Evolutionary conservation across 208 protist genomes (phyloP), one percentile per base, ranked within the genome.

Genomic region (Acanthamoeba polyphaga): DNA sequence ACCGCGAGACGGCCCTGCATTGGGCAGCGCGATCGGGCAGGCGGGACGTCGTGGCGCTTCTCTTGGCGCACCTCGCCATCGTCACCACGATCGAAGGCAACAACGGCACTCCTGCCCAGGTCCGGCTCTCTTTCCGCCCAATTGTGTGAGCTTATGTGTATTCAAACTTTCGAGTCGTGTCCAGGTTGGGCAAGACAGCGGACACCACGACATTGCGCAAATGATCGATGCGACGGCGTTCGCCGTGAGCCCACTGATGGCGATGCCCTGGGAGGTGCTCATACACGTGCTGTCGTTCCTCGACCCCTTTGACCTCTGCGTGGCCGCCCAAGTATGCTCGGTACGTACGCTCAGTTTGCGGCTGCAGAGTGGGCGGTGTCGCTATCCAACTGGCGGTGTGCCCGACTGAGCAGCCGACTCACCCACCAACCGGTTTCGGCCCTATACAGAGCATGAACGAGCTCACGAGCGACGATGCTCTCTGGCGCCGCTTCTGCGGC

Each of bases 401-500:
- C 34, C 22, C 10, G 1, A 49, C 32, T 51, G 55, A 1, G 9
- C 15, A 60, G 1, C 55, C 46, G 46, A 43, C 38, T 43, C 38
- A 43, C 38, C 38, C 2, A 43, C 38, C 38, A 43, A 43, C 38
- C 38, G 38, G 38, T 43, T 0, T 43, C 38, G 38, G 53, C 9
- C 53, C 19, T 43, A 2, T 43, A 15, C 43, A 88, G 80, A 27
- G 27, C 8, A 15, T 88, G 80, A 32, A 22, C 7, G 51, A 88
- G 27, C 3, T 64, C 3, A 46, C 51, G 51, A 55, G 80, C 24
- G 49, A 58, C 6, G 49, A 85, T 43, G 7, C 15, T 29, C 49
- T 85, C 10, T 85, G 76, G 76, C 76, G 76, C 34, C 76, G 27
- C 46, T 85, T 85, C 43, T 85, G 76, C 46, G 60, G 24, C 15